Percentiles rank a stretch among this genome's conserved stretches.
Conservation (phyloP, 2,329 filamentous ascomycete species). For the Tolypocladium tundrense region DNA sequence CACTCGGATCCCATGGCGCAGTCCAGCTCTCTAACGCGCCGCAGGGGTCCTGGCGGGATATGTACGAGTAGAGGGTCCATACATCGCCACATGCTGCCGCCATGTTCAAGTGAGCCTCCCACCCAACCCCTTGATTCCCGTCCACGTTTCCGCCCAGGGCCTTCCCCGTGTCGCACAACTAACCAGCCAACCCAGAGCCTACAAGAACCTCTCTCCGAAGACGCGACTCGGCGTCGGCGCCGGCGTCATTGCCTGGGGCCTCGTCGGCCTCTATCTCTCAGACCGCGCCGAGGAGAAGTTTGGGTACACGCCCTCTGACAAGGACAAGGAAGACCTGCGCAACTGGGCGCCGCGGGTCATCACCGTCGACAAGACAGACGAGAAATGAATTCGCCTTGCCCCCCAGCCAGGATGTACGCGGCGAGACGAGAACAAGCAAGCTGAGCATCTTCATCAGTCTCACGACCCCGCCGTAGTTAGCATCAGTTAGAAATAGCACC, state of each 20-base stretch:
- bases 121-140: not conserved
- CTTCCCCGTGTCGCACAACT: not conserved
- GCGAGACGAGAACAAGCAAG: not conserved
- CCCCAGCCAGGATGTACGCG: not conserved
- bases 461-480: not conserved
- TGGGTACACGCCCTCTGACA: conserved; percentile 60
- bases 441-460: not conserved
- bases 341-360: conserved; percentile 52
- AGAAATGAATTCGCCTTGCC: not conserved
- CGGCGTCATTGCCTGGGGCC: conserved; percentile 68
- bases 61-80: not conserved
- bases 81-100: not conserved
- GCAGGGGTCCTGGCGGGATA: not conserved
- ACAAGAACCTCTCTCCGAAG: conserved; percentile 59
- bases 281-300: conserved; percentile 65
- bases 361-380: conserved; percentile 36
- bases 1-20: not conserved
- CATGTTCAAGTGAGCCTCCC: conserved; percentile 8
- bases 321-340: conserved; percentile 60
- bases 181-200: conserved; percentile 38
- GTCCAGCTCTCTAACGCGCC: not conserved
- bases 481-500: too few relatives aligned
- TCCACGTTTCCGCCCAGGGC: not conserved
- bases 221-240: conserved; percentile 63
- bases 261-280: conserved; percentile 60